Evolutionary conservation across 441 rosid species (phyloP), one percentile per base, ranked within the genome.

Genomic region (Gossypium laxum): DNA sequence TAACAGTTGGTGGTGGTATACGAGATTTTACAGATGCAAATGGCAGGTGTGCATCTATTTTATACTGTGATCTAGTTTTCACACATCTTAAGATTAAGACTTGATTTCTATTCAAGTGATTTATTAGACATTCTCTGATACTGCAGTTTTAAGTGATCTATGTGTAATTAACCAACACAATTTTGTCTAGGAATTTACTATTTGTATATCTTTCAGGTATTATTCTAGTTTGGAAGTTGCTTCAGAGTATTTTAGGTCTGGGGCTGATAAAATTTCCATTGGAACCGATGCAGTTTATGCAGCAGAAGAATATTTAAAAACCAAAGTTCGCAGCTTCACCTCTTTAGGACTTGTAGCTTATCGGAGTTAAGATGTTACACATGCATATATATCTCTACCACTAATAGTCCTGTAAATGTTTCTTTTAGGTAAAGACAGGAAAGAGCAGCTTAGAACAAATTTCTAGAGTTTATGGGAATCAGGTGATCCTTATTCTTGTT

Each of bases 151-250:
- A 4, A 26, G 45, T 2, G 38, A 26, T 47, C 43, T 45, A 73
- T 48, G 2, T 14, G 21, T 60, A 51, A 74, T 60, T 21, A 43
- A 60, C 0, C 21, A 51, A 8, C 14, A 12, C 43, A 38, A 18
- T 2, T 21, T 14, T 54, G 26, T 22, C 43, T 62, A 12, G 15
- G 43, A 54, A 52, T 17, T 15, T 69, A 22, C 28, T 26, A n/a
- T 77, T 8, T 57, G 6, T 34, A 17, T 34, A 34, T 26, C n/a
- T 24, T 59, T 74, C 86, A 94, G 98, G 91, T 76, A 86, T 73
- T 92, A 94, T 81, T 92, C 99, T 65, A 94, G 99, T 85, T 82
- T 94, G 84, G 98, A 90, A 81, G 99, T 94, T 79, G 99, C 98
- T 76, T 85, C 98, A 51, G 97, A 92, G 79, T 90, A 94, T 82